These are phyloP conservation scores for Trypanosoma scelopori DNA, from an alignment of 208 protist species.

Conservation along the genomic window DNA sequence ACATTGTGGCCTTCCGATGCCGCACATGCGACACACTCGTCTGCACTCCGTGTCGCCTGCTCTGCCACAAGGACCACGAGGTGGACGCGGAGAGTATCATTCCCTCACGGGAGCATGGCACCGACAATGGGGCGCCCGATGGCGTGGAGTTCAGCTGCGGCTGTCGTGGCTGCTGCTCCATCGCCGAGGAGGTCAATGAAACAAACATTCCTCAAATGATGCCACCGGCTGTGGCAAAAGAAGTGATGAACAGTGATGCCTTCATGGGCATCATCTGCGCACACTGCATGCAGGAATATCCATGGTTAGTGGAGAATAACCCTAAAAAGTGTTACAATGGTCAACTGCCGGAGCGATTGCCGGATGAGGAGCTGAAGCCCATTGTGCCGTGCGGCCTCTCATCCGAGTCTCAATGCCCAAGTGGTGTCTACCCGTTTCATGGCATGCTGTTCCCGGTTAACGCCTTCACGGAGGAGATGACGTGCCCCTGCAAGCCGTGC, in stretches of 20 bases:
- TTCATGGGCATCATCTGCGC: constrained; percentile 81
- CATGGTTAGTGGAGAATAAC: constrained; percentile 67
- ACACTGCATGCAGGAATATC: constrained; percentile 81
- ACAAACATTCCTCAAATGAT: constrained; percentile 35
- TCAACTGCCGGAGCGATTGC: constrained; percentile 39
- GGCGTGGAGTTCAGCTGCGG: constrained; percentile 75
- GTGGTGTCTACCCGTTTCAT: constrained; percentile 58
- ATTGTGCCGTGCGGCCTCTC: constrained; percentile 49
- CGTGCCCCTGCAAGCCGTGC: constrained; percentile 66
- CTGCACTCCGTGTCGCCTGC: constrained; percentile 74
- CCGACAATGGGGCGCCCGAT: constrained; percentile 41
- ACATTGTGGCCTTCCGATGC: constrained; percentile 70
- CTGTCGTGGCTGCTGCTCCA: constrained; percentile 64
- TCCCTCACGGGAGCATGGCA: constrained; percentile 41
- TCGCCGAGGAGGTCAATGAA: constrained; percentile 56
- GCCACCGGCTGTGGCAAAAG: constrained; percentile 36
- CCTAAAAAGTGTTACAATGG: constrained; percentile 62
- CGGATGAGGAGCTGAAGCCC: constrained; percentile 17
- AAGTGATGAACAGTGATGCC: constrained; percentile 77
- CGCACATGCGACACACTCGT: constrained; percentile 69
- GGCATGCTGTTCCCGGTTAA: constrained; percentile 72
- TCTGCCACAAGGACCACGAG: constrained; percentile 81
- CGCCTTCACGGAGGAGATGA: constrained; percentile 61
- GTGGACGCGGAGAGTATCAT: constrained; percentile 35
- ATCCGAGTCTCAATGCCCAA: constrained; percentile 1